A percentile compares a stretch with the other conserved stretches of the same genome.
Conservation (phyloP, 1,284 basidiomycete species). For the Peniophora sp. region DNA sequence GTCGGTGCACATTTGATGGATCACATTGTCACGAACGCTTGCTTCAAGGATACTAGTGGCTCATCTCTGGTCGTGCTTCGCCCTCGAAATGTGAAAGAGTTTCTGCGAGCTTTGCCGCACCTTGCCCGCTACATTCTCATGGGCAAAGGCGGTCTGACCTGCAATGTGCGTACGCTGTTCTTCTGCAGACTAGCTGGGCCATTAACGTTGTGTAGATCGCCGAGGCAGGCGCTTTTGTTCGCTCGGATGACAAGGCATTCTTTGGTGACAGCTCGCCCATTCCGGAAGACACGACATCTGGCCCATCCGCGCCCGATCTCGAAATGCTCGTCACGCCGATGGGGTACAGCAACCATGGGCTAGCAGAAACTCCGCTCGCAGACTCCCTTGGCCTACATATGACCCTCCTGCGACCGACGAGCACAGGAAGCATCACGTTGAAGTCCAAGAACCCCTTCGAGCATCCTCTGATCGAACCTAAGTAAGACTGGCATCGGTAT, state of each 20-base stretch:
- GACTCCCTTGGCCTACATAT: slow-evolving; percentile 23
- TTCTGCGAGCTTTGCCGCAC: slow-evolving; percentile 25
- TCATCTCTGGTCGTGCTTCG: slow-evolving; percentile 30
- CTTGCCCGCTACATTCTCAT: slow-evolving; percentile 34
- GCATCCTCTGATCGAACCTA: slow-evolving; percentile 35
- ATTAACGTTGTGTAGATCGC: slow-evolving; percentile 31
- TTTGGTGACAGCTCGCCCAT: slow-evolving; percentile 30
- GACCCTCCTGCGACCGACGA: slow-evolving; percentile 29
- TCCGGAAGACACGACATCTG: slow-evolving; percentile 47
- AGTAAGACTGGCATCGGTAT: slow-evolving; percentile 21
- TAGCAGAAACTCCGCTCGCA: slow-evolving; percentile 9
- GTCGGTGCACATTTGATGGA: slow-evolving; percentile 57
- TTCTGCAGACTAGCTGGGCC: neutral
- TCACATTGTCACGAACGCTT: slow-evolving; percentile 41
- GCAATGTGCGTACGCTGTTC: slow-evolving; percentile 36
- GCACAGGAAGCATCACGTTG: slow-evolving; percentile 30
- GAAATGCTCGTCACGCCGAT: slow-evolving; percentile 48
- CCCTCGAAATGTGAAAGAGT: slow-evolving; percentile 27
- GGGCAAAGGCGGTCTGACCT: slow-evolving; percentile 38
- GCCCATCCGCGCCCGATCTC: slow-evolving; percentile 47
- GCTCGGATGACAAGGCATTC: slow-evolving; percentile 42
- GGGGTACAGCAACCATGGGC: slow-evolving; percentile 28
- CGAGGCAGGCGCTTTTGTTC: slow-evolving; percentile 51
- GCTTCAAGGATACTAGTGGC: slow-evolving; percentile 43
- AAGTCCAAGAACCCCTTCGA: slow-evolving; percentile 33